Percentiles rank a stretch among this genome's conserved stretches.
Evolutionary conservation across 495 filamentous ascomycete genomes (phyloP).

Genomic region (Lepraria neglecta): DNA sequence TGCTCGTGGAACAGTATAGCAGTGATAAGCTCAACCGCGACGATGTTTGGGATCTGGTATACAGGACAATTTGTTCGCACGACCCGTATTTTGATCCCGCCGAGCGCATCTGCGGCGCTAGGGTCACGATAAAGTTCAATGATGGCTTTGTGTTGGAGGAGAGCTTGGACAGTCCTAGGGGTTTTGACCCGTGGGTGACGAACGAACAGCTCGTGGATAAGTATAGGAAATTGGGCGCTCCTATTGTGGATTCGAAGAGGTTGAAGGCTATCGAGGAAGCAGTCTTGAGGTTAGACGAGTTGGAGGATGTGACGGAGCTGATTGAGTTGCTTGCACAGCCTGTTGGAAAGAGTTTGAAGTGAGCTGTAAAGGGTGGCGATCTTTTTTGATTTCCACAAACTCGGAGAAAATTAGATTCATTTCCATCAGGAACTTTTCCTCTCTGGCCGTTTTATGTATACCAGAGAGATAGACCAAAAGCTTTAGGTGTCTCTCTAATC

Average conservation of each 20-base stretch:
- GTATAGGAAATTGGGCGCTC: neutral
- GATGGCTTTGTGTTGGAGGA: neutral
- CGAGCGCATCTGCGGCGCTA: neutral
- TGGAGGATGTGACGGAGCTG: neutral
- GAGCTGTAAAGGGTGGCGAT: too few relatives aligned
- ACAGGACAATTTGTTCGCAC: neutral
- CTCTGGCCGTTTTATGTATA: too few relatives aligned
- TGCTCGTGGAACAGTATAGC: neutral
- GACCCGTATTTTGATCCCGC: neutral
- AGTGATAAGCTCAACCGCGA: neutral
- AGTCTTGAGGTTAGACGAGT: neutral
- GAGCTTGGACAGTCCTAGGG: neutral
- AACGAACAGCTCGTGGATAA: slow-evolving; percentile 2
- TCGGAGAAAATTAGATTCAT: too few relatives aligned
- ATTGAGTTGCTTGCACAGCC: slow-evolving; percentile 1
- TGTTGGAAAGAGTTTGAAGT: neutral
- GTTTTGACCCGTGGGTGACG: slow-evolving; percentile 3
- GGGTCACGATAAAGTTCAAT: neutral
- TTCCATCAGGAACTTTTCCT: too few relatives aligned
- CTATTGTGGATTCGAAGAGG: neutral
- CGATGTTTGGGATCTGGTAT: neutral
- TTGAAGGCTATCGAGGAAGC: slow-evolving; percentile 4
- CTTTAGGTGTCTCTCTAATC: too few relatives aligned
- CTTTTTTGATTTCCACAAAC: too few relatives aligned
- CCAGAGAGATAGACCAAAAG: too few relatives aligned